Conservation (phyloP, 1,139 yeast genomes). For the Yamadazyma conglobata region DNA sequence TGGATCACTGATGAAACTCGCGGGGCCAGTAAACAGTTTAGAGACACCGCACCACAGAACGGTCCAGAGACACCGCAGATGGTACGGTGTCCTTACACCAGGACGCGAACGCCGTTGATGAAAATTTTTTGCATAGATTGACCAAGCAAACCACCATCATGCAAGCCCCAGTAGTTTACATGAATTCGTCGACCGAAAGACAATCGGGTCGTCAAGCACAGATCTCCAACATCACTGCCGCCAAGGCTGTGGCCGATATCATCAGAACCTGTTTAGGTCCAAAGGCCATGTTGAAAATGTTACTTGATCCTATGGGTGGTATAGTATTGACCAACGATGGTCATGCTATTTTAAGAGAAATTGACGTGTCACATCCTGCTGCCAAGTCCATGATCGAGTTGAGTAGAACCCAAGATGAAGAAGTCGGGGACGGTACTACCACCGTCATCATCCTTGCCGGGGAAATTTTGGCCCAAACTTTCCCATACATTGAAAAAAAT, state of each 20-base stretch:
- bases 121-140: no score
- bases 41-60: no score
- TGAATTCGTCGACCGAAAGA: conserved; percentile 83
- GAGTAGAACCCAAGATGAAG: conserved; percentile 97
- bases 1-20: no score
- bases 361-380: conserved; percentile 95
- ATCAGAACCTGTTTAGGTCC: conserved; percentile 99
- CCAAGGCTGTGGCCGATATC: conserved; percentile 96
- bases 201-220: conserved; percentile 98
- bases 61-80: no score
- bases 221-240: conserved; percentile 94
- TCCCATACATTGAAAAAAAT: conserved; percentile 88
- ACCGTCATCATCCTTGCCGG: conserved; percentile 95
- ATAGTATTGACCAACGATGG: conserved; percentile 97
- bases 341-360: conserved; percentile 86
- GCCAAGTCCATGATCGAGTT: conserved; percentile 98
- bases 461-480: conserved; percentile 91
- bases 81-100: no score
- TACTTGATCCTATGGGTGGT: conserved; percentile 98
- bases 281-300: conserved; percentile 97
- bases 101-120: no score
- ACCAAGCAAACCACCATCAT: no score
- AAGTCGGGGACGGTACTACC: conserved; percentile 98
- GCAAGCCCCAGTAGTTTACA: conserved; percentile 52
- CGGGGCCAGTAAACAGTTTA: no score